Conservation (phyloP, 257 asterid species). For the Scutellaria baicalensis region DNA sequence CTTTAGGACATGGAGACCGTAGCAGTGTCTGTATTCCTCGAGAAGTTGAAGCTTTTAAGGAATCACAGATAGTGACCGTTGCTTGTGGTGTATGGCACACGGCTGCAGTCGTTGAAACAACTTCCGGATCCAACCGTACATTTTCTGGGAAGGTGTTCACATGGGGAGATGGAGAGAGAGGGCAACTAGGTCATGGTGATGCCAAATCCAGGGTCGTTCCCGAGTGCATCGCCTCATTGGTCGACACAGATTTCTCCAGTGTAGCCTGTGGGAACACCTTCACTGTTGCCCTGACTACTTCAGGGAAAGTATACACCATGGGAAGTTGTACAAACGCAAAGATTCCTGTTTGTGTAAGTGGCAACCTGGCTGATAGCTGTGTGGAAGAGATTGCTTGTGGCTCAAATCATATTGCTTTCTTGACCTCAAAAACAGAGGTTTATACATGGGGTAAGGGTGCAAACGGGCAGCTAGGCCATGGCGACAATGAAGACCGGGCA, state of each 20-base stretch:
- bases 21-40: slow-evolving; percentile 33
- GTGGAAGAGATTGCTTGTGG: slow-evolving; percentile 81
- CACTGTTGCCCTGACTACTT: slow-evolving; percentile 53
- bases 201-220: slow-evolving; percentile 41
- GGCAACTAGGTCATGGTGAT: slow-evolving; percentile 68
- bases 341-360: slow-evolving; percentile 45
- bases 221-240: slow-evolving; percentile 37
- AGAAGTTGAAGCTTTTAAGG: slow-evolving; percentile 65
- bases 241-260: slow-evolving; percentile 29
- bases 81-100: slow-evolving; percentile 97
- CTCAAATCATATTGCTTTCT: slow-evolving; percentile 59
- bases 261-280: slow-evolving; percentile 66
- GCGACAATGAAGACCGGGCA: slow-evolving; percentile 46
- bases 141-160: slow-evolving; percentile 60
- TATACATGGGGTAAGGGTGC: slow-evolving; percentile 88
- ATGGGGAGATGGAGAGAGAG: slow-evolving; percentile 88
- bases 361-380: slow-evolving; percentile 35
- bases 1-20: slow-evolving; percentile 70
- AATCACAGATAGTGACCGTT: slow-evolving; percentile 39
- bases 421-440: slow-evolving; percentile 72
- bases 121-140: not conserved
- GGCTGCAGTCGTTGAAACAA: slow-evolving; percentile 61
- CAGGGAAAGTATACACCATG: slow-evolving; percentile 71
- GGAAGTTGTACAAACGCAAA: slow-evolving; percentile 46
- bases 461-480: slow-evolving; percentile 84